These are phyloP conservation scores for Agrocybe chaxingu DNA, from an alignment of 768 basidiomycete genomes.

Conservation along the genomic window DNA sequence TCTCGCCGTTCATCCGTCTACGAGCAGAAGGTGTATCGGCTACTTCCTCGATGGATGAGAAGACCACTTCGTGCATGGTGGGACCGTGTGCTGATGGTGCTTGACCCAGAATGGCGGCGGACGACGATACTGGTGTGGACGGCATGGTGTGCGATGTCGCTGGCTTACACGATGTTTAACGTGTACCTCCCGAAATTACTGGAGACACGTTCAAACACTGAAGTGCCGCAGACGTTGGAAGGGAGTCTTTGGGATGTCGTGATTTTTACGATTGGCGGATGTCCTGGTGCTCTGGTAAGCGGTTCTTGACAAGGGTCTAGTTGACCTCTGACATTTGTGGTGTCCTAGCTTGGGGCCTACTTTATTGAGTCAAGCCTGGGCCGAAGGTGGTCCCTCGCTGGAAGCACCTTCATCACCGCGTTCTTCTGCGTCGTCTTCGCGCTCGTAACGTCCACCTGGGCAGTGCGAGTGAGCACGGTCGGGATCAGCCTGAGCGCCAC, in stretches of 20 bases:
- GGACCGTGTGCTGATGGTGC: constrained; percentile 63
- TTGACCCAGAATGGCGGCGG: constrained; percentile 70
- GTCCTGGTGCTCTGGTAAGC: constrained; percentile 77
- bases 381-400: constrained; percentile 67
- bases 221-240: constrained; percentile 43
- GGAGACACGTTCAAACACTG: constrained; percentile 46
- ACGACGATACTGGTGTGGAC: constrained; percentile 81
- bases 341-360: constrained; percentile 73
- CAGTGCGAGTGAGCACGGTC: constrained; percentile 66
- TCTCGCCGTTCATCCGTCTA: constrained; percentile 40
- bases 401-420: constrained; percentile 74
- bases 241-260: constrained; percentile 83
- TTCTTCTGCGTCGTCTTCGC: constrained; percentile 72
- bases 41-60: constrained; percentile 52
- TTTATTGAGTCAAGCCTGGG: constrained; percentile 72
- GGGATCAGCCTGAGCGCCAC: constrained; percentile 78
- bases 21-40: constrained; percentile 39
- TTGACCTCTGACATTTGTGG: constrained; percentile 2
- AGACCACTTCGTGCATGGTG: constrained; percentile 67
- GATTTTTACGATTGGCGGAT: constrained; percentile 80
- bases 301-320: constrained; percentile 5
- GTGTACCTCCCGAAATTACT: constrained; percentile 86
- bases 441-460: constrained; percentile 50
- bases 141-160: constrained; percentile 71
- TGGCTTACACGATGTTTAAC: constrained; percentile 91